Evolutionary conservation across 2,329 filamentous ascomycete species (phyloP).

Genomic region (Aspergillus melleus): DNA sequence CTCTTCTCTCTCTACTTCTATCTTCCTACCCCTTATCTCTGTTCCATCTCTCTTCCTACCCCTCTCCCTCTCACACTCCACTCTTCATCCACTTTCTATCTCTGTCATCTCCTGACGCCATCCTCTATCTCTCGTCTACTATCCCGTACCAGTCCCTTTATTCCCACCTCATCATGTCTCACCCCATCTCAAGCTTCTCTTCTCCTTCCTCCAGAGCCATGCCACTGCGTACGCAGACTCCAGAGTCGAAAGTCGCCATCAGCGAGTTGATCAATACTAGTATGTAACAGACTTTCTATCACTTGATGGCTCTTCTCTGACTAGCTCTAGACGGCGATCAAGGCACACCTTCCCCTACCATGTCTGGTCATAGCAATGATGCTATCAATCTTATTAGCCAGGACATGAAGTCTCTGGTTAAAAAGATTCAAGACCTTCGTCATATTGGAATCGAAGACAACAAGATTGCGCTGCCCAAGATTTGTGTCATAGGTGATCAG

Average conservation of each 20-base stretch:
- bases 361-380: slow-evolving; percentile 7
- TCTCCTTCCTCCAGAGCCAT: neutral
- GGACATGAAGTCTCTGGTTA: slow-evolving; percentile 40
- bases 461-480: slow-evolving; percentile 68
- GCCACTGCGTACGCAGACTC: neutral
- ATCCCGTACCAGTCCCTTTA: neutral
- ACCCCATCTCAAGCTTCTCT: neutral
- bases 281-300: neutral
- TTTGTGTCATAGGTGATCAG: slow-evolving; percentile 83
- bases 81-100: neutral
- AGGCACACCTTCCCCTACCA: neutral
- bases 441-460: slow-evolving; percentile 71
- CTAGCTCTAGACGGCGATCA: neutral
- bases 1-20: neutral
- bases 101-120: neutral
- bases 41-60: neutral
- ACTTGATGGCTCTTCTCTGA: neutral
- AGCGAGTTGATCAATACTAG: neutral
- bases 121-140: neutral
- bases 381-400: slow-evolving; percentile 30
- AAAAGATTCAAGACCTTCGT: slow-evolving; percentile 60
- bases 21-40: neutral
- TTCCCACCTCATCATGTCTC: neutral
- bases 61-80: neutral
- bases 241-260: neutral